Conservation (phyloP, 495 filamentous ascomycete genomes). For the Aspergillus indologenus region DNA sequence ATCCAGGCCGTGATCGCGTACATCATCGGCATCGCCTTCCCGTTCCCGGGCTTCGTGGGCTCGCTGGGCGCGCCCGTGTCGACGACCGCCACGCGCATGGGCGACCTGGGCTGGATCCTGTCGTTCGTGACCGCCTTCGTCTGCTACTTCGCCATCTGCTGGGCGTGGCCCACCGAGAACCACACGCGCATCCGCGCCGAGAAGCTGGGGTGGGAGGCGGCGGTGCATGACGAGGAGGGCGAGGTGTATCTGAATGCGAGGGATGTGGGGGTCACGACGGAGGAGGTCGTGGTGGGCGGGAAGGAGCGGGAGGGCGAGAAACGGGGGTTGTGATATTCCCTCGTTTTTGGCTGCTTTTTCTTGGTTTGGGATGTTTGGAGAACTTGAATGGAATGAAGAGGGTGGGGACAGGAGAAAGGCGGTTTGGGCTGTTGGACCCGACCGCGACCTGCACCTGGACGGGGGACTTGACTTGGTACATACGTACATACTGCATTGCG, state of each 20-base stretch:
- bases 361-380: too few species aligned
- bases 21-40: conserved; percentile 54
- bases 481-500: too few species aligned
- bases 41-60: conserved; percentile 48
- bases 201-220: neutral
- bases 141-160: conserved; percentile 35
- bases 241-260: neutral
- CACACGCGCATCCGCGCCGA: neutral
- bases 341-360: too few species aligned
- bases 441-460: too few species aligned
- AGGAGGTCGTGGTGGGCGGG: neutral
- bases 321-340: neutral
- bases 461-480: too few species aligned
- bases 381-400: too few species aligned
- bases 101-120: conserved; percentile 39
- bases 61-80: conserved; percentile 31
- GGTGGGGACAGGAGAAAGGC: too few species aligned
- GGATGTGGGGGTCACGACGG: neutral
- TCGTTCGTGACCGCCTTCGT: conserved; percentile 36
- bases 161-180: conserved; percentile 37
- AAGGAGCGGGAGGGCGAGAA: too few species aligned
- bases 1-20: conserved; percentile 58
- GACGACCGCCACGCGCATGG: conserved; percentile 28
- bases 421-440: too few species aligned
- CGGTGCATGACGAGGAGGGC: neutral